Base-by-base conservation (phyloP, 2,329 filamentous ascomycete species). In the Pyrenochaeta sp. region DNA sequence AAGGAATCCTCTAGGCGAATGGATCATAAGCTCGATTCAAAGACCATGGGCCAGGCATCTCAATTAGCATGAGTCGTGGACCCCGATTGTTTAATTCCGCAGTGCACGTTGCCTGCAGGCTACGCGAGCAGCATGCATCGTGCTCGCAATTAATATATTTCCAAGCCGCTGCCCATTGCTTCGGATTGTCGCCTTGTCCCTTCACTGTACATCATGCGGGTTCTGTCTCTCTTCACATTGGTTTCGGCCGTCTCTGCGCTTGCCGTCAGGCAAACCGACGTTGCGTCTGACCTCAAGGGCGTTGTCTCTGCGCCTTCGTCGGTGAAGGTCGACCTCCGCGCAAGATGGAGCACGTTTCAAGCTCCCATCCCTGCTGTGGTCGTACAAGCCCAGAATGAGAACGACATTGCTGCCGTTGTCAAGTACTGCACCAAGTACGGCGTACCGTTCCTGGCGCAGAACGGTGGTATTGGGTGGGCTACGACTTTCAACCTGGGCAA, bases 391-490 rank as follows among this genome's bases (percentile, higher is more conserved):
- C 19, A 54, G 2, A 39, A 24, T n/a, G 61, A 61, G 20, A 44
- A 48, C 2, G 62, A 65, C 41, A 48, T 65, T 7, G 53, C 53
- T 7, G 37, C 14, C 2, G 44, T 55, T 7, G 60, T 65, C 40
- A 61, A 58, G 38, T 63, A 61, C 30, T 60, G 55, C 24, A 42
- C 48, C 0, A 44, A 56, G 15, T 17, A 28, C 8, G 43, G 51
- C 3, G 49, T 65, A 24, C 51, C 58, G 1, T 64, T 67, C 18
- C 43, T 66, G 7, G 55, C 58, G 7, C 63, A 67, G 36, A 64
- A 60, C 34, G 62, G 63, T 8, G 63, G 56, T 22, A 50, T 58
- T 22, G 61, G 52, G n/a, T 67, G 63, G 63, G 57, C 44, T 13
- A 59, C 48, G 14, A 57, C 53, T 1, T 65, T 66, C 42, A 40